These are phyloP conservation scores for Nothophaeocryptopus gaeumannii DNA, from an alignment of 2,329 filamentous ascomycete genomes.

Conservation along the genomic window DNA sequence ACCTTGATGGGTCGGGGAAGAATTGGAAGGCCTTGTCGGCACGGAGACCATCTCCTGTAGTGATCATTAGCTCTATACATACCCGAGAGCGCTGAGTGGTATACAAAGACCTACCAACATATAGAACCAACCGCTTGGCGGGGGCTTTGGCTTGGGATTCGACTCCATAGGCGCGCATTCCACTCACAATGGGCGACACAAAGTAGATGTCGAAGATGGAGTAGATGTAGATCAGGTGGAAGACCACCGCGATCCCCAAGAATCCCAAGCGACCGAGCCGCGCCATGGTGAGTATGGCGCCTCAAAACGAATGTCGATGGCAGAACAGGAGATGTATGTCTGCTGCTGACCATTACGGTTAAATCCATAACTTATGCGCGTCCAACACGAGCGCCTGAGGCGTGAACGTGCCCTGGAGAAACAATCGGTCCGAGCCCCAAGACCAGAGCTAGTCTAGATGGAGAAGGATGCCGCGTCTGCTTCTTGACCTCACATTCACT, in stretches of 20 bases:
- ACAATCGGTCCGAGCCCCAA: too few relatives aligned
- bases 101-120: slow-evolving; percentile 65
- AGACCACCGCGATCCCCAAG: slow-evolving; percentile 80
- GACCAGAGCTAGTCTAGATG: too few relatives aligned
- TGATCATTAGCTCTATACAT: slow-evolving; percentile 1
- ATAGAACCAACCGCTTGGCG: slow-evolving; percentile 85
- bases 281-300: slow-evolving; percentile 39
- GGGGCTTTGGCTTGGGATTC: slow-evolving; percentile 66
- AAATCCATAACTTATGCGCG: too few relatives aligned
- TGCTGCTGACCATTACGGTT: too few relatives aligned
- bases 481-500: too few relatives aligned
- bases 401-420: too few relatives aligned
- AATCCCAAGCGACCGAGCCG: slow-evolving; percentile 73
- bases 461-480: too few relatives aligned
- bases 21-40: slow-evolving; percentile 97
- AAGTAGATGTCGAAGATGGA: slow-evolving; percentile 99
- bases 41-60: slow-evolving; percentile 76
- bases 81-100: slow-evolving; percentile 4
- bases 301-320: too few relatives aligned
- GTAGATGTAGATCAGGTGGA: slow-evolving; percentile 89
- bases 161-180: slow-evolving; percentile 79
- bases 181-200: slow-evolving; percentile 92
- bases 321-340: too few relatives aligned
- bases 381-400: too few relatives aligned
- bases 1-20: slow-evolving; percentile 78